Percentiles rank a stretch among this genome's conserved stretches.
phyloP scores from a whole-genome alignment of 306 rosid species.

The Glycine tomentella region DNA sequence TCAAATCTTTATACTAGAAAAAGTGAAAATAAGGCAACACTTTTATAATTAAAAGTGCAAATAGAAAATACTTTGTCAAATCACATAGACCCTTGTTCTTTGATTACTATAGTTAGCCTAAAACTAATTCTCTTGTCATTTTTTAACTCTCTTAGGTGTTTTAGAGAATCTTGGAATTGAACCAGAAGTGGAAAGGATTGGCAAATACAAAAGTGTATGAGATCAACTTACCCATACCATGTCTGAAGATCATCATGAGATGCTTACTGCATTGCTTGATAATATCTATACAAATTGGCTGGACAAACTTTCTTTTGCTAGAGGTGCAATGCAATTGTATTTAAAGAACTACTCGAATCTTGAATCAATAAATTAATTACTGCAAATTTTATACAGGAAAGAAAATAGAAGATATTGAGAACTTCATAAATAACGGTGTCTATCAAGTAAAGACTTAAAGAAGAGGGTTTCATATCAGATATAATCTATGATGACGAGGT shows the following conservation, averaged over 20 bases:
- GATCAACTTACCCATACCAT: constrained; percentile 83
- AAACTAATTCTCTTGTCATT: constrained; percentile 13
- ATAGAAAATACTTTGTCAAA: neutral
- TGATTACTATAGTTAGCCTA: constrained; percentile 42
- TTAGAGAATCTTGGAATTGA: constrained; percentile 87
- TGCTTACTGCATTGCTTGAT: too few species aligned
- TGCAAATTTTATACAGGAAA: too few species aligned
- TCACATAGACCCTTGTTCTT: neutral
- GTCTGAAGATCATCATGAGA: too few species aligned
- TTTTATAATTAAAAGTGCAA: neutral
- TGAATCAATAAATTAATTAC: too few species aligned
- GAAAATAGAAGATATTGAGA: too few species aligned
- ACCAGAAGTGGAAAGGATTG: constrained; percentile 91
- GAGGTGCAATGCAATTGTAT: too few species aligned
- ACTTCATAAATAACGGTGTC: constrained; percentile 84
- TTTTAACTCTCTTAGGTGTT: constrained; percentile 64
- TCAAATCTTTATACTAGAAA: neutral
- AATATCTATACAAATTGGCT: too few species aligned
- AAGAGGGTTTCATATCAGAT: constrained; percentile 87
- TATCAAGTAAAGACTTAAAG: constrained; percentile 83
- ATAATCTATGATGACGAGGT: constrained; percentile 94
- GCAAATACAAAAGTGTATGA: constrained; percentile 93
- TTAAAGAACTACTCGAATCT: too few species aligned
- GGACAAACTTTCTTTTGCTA: too few species aligned
- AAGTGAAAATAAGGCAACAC: neutral